Evolutionary conservation across 305 asterid species (phyloP).

Genomic region (Caryopteris hybrid): DNA sequence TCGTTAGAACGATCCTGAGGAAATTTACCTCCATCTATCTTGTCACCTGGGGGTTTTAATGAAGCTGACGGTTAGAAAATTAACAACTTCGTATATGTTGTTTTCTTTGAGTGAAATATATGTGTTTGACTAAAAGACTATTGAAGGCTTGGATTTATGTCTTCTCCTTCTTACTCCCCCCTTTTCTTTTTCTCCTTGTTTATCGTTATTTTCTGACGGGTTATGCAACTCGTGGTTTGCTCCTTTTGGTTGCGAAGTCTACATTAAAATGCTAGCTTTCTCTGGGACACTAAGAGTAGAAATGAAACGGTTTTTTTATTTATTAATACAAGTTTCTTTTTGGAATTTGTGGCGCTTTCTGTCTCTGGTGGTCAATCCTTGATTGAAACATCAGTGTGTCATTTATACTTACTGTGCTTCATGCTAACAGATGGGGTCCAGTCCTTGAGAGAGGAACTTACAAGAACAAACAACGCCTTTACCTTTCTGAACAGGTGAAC

Average conservation of each 20-base stretch:
- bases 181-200: background rate
- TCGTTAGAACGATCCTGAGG: background rate
- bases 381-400: background rate
- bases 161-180: background rate
- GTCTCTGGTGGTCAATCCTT: background rate
- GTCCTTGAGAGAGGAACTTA: slow-evolving; percentile 61
- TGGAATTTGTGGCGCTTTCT: background rate
- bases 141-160: background rate
- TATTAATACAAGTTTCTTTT: background rate
- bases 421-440: slow-evolving; percentile 80
- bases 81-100: background rate
- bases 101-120: background rate
- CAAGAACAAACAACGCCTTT: slow-evolving; percentile 56
- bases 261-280: background rate
- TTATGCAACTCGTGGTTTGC: background rate
- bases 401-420: background rate
- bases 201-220: too few relatives aligned
- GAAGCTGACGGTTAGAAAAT: background rate
- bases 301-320: background rate
- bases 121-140: background rate
- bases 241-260: background rate
- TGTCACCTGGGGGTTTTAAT: slow-evolving; percentile 5
- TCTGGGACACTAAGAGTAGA: background rate
- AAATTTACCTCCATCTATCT: background rate
- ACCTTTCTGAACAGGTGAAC: slow-evolving; percentile 59